Base-by-base conservation (phyloP, 805 yeast species). In the Sugiyamaella chiloensis region DNA sequence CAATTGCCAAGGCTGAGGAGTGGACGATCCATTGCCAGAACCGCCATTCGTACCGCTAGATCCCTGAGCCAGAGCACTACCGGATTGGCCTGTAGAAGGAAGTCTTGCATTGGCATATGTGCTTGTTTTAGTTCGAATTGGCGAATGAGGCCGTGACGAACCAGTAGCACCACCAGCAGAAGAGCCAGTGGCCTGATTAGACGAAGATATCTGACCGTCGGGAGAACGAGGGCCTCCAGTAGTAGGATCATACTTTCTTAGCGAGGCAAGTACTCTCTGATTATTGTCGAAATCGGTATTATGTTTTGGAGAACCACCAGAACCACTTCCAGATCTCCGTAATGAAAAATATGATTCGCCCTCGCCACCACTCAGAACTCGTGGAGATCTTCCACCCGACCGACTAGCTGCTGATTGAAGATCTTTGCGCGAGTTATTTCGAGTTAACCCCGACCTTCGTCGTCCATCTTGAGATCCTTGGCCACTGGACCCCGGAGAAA, bases 71-170 rank as follows among this genome's bases (percentile, higher is more conserved):
- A n/a, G n/a, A n/a, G n/a, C n/a, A n/a, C n/a, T n/a, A n/a, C n/a
- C n/a, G n/a, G n/a, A n/a, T 32, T 31, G 37, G n/a, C 24, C 40
- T 11, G 37, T 14, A 2, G 53, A 50, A 2, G 56, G 56, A 2
- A 41, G 36, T 24, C 56, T 29, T 8, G 32, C 27, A 8, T 53
- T 51, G 6, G 56, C 53, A 47, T 52, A 52, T 5, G 56, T 42
- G 43, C 34, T 52, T 12, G 65, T 60, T 8, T 56, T 60, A 4
- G 52, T 52, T 16, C 65, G 42, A 6, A 53, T 43, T 14, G 55
- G 57, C 7, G 57, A 53, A 12, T 48, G 50, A 11, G 57, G 57
- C 1, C 54, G 48, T 12, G 23, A 20, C 4, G 43, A 14, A 43
- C 11, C 30, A 45, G 39, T 11, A 14, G 39, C 5, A 21, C 24